Evolutionary conservation across 805 yeast genomes (phyloP).

Genomic region (Blastobotrys mokoenaii): DNA sequence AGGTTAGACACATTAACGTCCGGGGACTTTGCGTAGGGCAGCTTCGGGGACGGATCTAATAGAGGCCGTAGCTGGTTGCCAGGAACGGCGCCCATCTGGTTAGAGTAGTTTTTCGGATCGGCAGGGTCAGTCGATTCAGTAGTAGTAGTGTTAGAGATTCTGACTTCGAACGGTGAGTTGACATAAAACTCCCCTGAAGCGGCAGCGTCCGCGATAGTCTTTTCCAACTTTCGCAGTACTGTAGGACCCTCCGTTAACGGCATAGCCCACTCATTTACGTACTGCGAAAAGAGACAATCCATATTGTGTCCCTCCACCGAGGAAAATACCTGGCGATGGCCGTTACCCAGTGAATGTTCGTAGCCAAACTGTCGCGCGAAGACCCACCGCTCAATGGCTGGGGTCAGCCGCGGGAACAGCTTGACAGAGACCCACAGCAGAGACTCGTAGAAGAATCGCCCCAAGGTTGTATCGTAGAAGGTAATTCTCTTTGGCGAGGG

Average conservation of each 20-base stretch:
- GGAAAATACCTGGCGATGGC: slow-evolving; percentile 60
- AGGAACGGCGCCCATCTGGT: slow-evolving; percentile 55
- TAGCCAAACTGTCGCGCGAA: slow-evolving; percentile 80
- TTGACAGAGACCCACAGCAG: slow-evolving; percentile 73
- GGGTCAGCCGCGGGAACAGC: slow-evolving; percentile 68
- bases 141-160: slow-evolving; percentile 71
- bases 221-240: slow-evolving; percentile 38
- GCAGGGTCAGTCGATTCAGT: slow-evolving; percentile 16
- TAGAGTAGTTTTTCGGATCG: slow-evolving; percentile 3
- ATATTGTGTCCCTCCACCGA: slow-evolving; percentile 85
- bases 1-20: slow-evolving; percentile 43
- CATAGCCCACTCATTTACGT: slow-evolving; percentile 95
- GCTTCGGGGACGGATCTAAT: slow-evolving; percentile 69
- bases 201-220: slow-evolving; percentile 58
- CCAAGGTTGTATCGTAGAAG: slow-evolving; percentile 79
- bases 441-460: slow-evolving; percentile 72
- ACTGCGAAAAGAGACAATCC: slow-evolving; percentile 93
- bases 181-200: slow-evolving; percentile 59
- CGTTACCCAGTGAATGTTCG: slow-evolving; percentile 30
- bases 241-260: slow-evolving; percentile 75
- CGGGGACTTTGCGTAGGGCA: slow-evolving; percentile 33
- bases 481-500: slow-evolving; percentile 57
- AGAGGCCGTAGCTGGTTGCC: slow-evolving; percentile 80
- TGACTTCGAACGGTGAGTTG: slow-evolving; percentile 91
- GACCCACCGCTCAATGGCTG: slow-evolving; percentile 74